phyloP scores from a whole-genome alignment of 257 asterid genomes.

The Apocynum venetum region DNA sequence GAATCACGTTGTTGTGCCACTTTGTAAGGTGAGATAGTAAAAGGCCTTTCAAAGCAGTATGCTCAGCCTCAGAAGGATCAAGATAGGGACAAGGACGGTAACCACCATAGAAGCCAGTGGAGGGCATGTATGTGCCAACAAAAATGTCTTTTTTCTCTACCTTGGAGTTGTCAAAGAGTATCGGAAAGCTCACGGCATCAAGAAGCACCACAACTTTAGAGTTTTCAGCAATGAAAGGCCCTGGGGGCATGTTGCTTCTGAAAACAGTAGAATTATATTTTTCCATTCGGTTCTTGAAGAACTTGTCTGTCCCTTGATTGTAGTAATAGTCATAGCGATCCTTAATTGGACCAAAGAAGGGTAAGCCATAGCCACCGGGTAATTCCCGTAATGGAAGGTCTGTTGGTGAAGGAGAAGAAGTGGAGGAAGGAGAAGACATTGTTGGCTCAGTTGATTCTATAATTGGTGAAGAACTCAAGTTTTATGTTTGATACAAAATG shows the following conservation, averaged over 20 bases:
- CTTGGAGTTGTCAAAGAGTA: slow-evolving; percentile 66
- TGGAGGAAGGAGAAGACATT: no score
- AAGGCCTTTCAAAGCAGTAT: slow-evolving; percentile 36
- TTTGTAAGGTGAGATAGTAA: slow-evolving; percentile 33
- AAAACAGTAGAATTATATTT: slow-evolving; percentile 47
- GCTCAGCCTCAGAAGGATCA: slow-evolving; percentile 56
- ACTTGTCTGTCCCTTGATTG: slow-evolving; percentile 39
- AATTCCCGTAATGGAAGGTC: slow-evolving; percentile 39
- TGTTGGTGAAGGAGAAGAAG: background rate
- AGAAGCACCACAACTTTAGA: slow-evolving; percentile 44
- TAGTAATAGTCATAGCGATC: slow-evolving; percentile 45
- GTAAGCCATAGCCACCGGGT: slow-evolving; percentile 45
- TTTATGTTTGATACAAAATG: no score
- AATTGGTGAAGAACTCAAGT: no score
- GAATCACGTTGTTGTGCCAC: slow-evolving; percentile 35
- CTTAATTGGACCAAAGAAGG: slow-evolving; percentile 42
- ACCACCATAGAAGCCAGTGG: slow-evolving; percentile 58
- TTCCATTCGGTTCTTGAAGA: slow-evolving; percentile 35
- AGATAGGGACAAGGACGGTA: slow-evolving; percentile 63
- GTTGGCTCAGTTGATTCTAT: no score
- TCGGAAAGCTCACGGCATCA: slow-evolving; percentile 57
- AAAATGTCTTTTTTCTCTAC: slow-evolving; percentile 62
- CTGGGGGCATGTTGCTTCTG: slow-evolving; percentile 48
- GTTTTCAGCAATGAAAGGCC: slow-evolving; percentile 42
- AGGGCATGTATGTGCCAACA: slow-evolving; percentile 72